Percentiles rank a stretch among this genome's conserved stretches.
Conservation (phyloP, 306 rosid species). For the Datisca glomerata region DNA sequence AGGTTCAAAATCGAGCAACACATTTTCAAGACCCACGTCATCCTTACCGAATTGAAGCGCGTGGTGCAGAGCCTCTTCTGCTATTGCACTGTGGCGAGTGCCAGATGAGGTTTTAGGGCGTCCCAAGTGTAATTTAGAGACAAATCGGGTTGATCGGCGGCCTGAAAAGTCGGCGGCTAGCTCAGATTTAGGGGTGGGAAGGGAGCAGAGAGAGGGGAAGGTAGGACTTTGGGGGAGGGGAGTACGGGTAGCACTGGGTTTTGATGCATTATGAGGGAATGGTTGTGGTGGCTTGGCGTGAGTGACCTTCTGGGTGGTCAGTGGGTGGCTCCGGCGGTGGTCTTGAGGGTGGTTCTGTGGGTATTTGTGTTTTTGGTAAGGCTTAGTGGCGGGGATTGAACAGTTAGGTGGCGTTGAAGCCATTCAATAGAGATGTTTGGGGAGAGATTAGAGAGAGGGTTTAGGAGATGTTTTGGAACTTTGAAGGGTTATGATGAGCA, state of each 20-base stretch:
- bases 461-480: too few relatives aligned
- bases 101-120: constrained; percentile 39
- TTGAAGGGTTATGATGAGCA: constrained; percentile 3
- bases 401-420: constrained; percentile 66
- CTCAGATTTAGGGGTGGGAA: constrained; percentile 28
- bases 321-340: constrained; percentile 21
- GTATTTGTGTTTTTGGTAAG: constrained; percentile 29
- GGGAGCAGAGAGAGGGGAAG: constrained; percentile 34
- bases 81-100: constrained; percentile 36
- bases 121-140: constrained; percentile 67
- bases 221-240: constrained; percentile 25
- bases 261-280: constrained; percentile 20
- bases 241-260: constrained; percentile 15
- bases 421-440: constrained; percentile 15
- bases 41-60: constrained; percentile 42
- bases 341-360: constrained; percentile 30
- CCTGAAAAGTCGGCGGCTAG: constrained; percentile 65
- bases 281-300: constrained; percentile 24
- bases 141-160: constrained; percentile 64
- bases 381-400: constrained; percentile 37
- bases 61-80: constrained; percentile 60
- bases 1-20: constrained; percentile 38
- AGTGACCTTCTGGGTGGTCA: constrained; percentile 38
- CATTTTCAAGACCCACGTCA: constrained; percentile 25
- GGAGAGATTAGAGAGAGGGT: background rate